Conservation (phyloP, 208 protist species). For the Strigomonas galati region DNA sequence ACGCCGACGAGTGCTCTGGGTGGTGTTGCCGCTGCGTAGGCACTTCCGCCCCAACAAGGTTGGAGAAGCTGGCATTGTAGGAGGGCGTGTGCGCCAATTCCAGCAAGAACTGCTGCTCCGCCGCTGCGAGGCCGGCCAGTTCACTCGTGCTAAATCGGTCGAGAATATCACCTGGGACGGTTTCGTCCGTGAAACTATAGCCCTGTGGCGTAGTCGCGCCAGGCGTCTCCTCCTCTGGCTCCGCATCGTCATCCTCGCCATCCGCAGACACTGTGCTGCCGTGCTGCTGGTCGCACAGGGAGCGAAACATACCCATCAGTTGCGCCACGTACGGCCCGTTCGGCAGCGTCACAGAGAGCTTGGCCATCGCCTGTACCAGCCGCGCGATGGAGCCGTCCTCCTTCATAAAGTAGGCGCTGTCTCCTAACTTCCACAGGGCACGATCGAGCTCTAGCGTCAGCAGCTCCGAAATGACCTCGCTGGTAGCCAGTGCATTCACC, state of each 20-base stretch:
- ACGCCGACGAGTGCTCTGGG: conserved; percentile 2
- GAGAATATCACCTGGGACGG: neutral
- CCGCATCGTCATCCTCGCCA: neutral
- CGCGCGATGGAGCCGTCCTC: conserved; percentile 25
- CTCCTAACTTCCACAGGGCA: conserved; percentile 26
- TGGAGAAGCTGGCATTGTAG: neutral
- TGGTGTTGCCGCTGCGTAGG: neutral
- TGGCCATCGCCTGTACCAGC: conserved; percentile 22
- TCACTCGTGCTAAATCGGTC: conserved; percentile 29
- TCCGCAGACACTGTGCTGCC: no score
- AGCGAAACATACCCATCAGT: conserved; percentile 16
- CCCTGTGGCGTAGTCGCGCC: neutral
- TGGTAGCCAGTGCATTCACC: conserved; percentile 22
- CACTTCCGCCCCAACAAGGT: neutral
- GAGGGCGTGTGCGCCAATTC: conserved; percentile 14
- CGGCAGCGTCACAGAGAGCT: conserved; percentile 13
- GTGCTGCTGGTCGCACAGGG: conserved; percentile 8
- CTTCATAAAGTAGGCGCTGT: conserved; percentile 33
- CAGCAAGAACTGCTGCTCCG: conserved; percentile 31
- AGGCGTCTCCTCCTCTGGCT: neutral
- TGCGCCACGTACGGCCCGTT: conserved; percentile 18
- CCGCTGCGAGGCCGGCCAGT: conserved; percentile 17
- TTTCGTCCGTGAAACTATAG: conserved; percentile 4
- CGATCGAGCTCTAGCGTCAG: conserved; percentile 38
- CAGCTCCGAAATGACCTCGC: conserved; percentile 29